Percentiles rank a stretch among this genome's conserved stretches.
phyloP scores from a whole-genome alignment of 1,284 basidiomycete genomes.

The Leccinum colubrinum region DNA sequence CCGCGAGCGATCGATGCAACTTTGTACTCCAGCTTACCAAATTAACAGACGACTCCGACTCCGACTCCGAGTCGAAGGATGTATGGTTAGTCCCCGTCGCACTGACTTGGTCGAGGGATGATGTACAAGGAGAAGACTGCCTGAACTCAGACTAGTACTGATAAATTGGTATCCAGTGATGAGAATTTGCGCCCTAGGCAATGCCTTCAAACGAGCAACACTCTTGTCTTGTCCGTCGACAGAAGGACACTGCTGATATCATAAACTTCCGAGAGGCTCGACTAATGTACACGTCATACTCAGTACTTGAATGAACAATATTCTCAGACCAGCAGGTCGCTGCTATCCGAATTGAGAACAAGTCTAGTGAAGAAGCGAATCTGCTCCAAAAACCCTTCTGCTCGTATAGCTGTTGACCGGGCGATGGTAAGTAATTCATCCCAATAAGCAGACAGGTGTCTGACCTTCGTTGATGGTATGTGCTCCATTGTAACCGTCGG shows the following conservation, averaged over 20 bases:
- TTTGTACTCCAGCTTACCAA: conserved; percentile 59
- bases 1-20: conserved; percentile 40
- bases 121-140: too few species aligned
- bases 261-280: not conserved
- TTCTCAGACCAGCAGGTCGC: conserved; percentile 14
- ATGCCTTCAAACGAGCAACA: too few species aligned
- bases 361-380: conserved; percentile 37
- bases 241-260: not conserved
- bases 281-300: not conserved
- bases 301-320: too few species aligned
- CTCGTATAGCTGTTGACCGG: conserved; percentile 28
- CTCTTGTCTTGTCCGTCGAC: not conserved
- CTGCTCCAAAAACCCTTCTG: conserved; percentile 35
- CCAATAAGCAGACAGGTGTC: not conserved
- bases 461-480: conserved; percentile 56
- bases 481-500: conserved; percentile 38
- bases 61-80: conserved; percentile 23
- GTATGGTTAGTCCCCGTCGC: conserved; percentile 4
- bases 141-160: too few species aligned
- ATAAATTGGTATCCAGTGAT: too few species aligned
- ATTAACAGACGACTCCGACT: conserved; percentile 65
- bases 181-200: too few species aligned
- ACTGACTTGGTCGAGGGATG: not conserved
- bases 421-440: too few species aligned
- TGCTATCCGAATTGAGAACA: conserved; percentile 36